Evolutionary conservation across 2,329 filamentous ascomycete species (phyloP).

Genomic region (Sporothrix mexicana): DNA sequence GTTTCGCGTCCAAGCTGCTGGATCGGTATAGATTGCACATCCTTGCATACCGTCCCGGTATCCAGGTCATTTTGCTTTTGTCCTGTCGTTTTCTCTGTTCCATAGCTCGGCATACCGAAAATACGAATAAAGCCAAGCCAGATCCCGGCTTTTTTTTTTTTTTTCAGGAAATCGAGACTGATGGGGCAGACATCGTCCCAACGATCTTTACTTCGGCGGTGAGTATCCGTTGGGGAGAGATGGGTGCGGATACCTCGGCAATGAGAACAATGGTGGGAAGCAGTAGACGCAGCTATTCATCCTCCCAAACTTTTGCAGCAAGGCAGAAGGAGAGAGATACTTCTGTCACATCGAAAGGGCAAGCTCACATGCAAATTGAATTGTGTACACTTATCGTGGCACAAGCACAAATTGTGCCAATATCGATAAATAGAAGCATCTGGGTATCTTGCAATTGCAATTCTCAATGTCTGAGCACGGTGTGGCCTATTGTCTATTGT

Average conservation of each 20-base stretch:
- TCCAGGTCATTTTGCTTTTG: neutral
- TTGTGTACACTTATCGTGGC: neutral
- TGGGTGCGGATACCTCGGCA: neutral
- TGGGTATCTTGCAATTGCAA: no score
- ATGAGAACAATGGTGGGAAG: neutral
- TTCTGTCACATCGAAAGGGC: no score
- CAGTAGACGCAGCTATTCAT: no score
- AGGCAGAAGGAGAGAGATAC: no score
- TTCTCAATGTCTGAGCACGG: no score
- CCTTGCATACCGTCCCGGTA: neutral
- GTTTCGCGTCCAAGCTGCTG: neutral
- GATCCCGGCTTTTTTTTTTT: no score
- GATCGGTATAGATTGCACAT: constrained; percentile 20
- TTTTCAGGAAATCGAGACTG: neutral
- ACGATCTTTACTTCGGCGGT: neutral
- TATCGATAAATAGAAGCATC: neutral
- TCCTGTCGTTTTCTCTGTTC: neutral
- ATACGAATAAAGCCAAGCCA: constrained; percentile 19
- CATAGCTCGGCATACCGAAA: constrained; percentile 6
- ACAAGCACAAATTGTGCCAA: neutral
- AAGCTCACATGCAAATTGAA: neutral
- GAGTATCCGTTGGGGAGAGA: neutral
- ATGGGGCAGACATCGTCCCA: neutral
- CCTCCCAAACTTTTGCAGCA: no score
- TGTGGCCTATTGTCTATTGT: no score